These are phyloP conservation scores for Trichoderma sp. DNA, from an alignment of 2,329 filamentous ascomycete species.

Conservation along the genomic window DNA sequence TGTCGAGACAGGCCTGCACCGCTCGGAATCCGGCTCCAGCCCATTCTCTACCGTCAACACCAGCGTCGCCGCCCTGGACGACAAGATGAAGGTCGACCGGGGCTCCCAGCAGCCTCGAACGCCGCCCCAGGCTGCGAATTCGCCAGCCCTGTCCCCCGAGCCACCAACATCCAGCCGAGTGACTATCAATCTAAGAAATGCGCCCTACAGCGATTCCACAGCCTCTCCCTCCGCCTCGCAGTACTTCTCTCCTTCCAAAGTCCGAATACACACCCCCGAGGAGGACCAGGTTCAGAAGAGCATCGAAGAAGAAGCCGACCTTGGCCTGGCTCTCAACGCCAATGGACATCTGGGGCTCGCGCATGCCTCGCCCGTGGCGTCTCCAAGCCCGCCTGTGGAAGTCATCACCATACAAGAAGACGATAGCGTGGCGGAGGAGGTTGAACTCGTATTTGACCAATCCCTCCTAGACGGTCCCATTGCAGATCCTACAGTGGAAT, in stretches of 20 bases:
- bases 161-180: slow-evolving; percentile 57
- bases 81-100: slow-evolving; percentile 43
- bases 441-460: slow-evolving; percentile 38
- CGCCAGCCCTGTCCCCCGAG: slow-evolving; percentile 37
- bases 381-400: slow-evolving; percentile 49
- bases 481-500: slow-evolving; percentile 47
- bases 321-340: slow-evolving; percentile 38
- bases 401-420: slow-evolving; percentile 44
- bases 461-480: slow-evolving; percentile 36
- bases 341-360: slow-evolving; percentile 33
- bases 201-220: slow-evolving; percentile 43
- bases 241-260: not conserved
- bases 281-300: slow-evolving; percentile 44
- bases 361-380: slow-evolving; percentile 43
- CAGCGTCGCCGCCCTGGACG: slow-evolving; percentile 33
- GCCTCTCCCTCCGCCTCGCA: slow-evolving; percentile 31
- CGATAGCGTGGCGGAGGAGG: slow-evolving; percentile 34
- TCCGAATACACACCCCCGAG: not conserved
- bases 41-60: slow-evolving; percentile 33
- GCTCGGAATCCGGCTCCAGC: slow-evolving; percentile 38
- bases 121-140: slow-evolving; percentile 40
- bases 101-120: slow-evolving; percentile 41
- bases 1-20: slow-evolving; percentile 43
- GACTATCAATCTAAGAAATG: slow-evolving; percentile 61
- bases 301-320: slow-evolving; percentile 49